Base-by-base conservation (phyloP, 1,139 yeast genomes). In the Debaryomyces coudertii region DNA sequence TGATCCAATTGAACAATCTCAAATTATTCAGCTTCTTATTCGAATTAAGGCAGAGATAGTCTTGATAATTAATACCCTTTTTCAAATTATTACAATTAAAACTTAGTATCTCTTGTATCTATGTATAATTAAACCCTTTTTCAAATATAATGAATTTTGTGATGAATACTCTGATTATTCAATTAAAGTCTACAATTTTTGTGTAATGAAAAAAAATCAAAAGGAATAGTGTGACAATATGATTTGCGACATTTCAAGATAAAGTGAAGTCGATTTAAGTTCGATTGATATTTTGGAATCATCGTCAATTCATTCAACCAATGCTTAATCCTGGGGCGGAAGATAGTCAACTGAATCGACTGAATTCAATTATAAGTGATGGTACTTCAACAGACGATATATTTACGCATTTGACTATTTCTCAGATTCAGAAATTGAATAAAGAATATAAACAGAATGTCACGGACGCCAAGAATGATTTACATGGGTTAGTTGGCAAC, bases 401-500 rank as follows among this genome's bases (percentile, higher is more conserved):
- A 9, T 75, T 74, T 51, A 57, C 61, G 25, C 65, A 63, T 31
- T 55, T 63, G 29, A 56, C 69, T 16, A 64, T 75, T 7, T 60
- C 65, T 6, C 72, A 71, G 41, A 66, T 74, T 43, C 76, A 69
- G 47, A 54, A 57, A 34, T 53, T 73, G 34, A 63, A 65, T 38
- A 47, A 56, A 12, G 65, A 66, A 28, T 73, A 71, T 48, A 58
- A 61, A 37, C 52, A 52, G 22, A 60, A 58, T 36, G 60, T 60
- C 16, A 60, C 58, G 9, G 50, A 54, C 16, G 58, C 68, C 37
- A 63, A 70, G 51, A 57, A 62, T 12, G 81, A 81, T 43, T 68
- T 86, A 24, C 80, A 86, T 47, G 56, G 66, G 2, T 67, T 85
- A 38, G 90, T 87, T 8, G 89, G 90, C 3, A 67, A 67, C 34